Evolutionary conservation across 345 rosid species (phyloP).

Genomic region (Citrus glauca): DNA sequence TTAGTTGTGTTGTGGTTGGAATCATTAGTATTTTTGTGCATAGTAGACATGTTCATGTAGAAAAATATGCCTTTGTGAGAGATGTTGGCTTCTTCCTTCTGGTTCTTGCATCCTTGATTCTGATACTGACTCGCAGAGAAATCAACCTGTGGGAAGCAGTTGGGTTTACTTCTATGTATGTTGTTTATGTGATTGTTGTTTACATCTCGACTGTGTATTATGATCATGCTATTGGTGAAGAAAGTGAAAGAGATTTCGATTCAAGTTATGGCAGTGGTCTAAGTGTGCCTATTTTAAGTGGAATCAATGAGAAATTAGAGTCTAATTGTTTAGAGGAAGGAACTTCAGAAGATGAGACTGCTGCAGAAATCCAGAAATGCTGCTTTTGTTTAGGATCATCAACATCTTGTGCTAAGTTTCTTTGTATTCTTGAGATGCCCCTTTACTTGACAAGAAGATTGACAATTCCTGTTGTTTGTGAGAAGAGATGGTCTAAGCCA

Average conservation of each 20-base stretch:
- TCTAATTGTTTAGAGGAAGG: slow-evolving; percentile 23
- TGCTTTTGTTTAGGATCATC: slow-evolving; percentile 21
- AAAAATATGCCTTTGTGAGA: slow-evolving; percentile 56
- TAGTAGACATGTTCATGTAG: slow-evolving; percentile 32
- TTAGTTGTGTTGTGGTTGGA: slow-evolving; percentile 81
- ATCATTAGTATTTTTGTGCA: slow-evolving; percentile 45
- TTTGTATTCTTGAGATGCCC: slow-evolving; percentile 54
- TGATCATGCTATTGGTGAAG: slow-evolving; percentile 8
- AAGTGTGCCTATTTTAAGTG: slow-evolving; percentile 35
- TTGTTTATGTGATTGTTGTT: slow-evolving; percentile 55
- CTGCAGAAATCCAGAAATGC: slow-evolving; percentile 17
- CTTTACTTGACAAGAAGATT: slow-evolving; percentile 72
- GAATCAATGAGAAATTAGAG: slow-evolving; percentile 34
- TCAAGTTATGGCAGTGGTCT: slow-evolving; percentile 25
- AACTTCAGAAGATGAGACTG: slow-evolving; percentile 20
- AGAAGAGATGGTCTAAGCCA: slow-evolving; percentile 76
- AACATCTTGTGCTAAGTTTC: slow-evolving; percentile 23
- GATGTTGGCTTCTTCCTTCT: slow-evolving; percentile 61
- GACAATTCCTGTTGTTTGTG: slow-evolving; percentile 70
- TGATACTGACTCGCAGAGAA: slow-evolving; percentile 44
- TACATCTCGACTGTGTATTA: slow-evolving; percentile 32
- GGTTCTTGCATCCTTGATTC: slow-evolving; percentile 48
- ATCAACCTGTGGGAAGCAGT: slow-evolving; percentile 65
- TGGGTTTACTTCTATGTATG: slow-evolving; percentile 51
- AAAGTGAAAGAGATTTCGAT: slow-evolving; percentile 6